A percentile compares a stretch with the other conserved stretches of the same genome.
phyloP scores from a whole-genome alignment of 148 eudicot genomes.

The Fagopyrum homotropicum region DNA sequence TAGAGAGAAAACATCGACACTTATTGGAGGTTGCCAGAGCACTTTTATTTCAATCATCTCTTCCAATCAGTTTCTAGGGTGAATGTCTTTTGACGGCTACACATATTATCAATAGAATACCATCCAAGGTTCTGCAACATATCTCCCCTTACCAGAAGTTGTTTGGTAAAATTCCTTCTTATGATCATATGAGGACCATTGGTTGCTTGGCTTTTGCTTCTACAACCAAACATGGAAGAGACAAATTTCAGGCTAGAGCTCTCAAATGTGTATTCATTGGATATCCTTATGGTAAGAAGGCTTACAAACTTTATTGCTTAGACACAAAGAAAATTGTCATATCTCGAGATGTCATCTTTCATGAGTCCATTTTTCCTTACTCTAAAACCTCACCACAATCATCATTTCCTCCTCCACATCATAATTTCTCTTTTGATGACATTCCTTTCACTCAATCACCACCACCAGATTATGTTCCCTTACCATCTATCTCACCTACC shows the following conservation, averaged over 20 bases:
- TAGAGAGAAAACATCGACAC: background rate
- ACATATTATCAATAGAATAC: background rate
- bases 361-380: too few species aligned
- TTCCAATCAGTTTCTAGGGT: background rate
- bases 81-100: background rate
- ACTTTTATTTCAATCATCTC: background rate
- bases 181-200: background rate
- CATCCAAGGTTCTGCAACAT: background rate
- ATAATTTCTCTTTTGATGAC: too few species aligned
- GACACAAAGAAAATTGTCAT: too few species aligned
- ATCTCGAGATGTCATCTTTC: too few species aligned
- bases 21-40: background rate
- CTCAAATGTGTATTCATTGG: background rate
- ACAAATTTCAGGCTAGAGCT: background rate
- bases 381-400: too few species aligned
- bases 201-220: background rate
- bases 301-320: too few species aligned
- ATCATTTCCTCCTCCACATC: too few species aligned
- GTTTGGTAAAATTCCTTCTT: background rate
- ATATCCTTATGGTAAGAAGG: background rate
- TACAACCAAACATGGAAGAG: background rate
- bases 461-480: too few species aligned
- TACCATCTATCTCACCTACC: too few species aligned
- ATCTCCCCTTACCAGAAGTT: background rate
- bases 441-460: too few species aligned